Evolutionary conservation across 2,329 filamentous ascomycete genomes (phyloP), one percentile per base, ranked within the genome.

Genomic region (Trichoderma sp.): DNA sequence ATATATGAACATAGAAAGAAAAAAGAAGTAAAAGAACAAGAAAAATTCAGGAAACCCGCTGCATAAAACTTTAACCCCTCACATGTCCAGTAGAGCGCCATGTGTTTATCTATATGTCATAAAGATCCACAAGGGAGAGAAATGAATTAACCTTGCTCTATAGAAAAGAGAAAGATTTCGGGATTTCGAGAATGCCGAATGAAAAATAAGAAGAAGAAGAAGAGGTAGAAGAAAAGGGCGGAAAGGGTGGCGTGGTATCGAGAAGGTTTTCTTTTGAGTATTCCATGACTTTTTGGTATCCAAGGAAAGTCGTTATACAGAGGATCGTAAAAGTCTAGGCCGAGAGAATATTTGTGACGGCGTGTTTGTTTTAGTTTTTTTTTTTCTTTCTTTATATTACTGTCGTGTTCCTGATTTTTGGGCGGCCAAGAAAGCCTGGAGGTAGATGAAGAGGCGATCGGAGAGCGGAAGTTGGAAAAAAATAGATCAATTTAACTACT

Each of bases 51-150:
- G 24, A 59, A 74, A 43, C 40, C 75, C 75, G 72, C 74, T 74
- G 72, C 74, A 66, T 71, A 74, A 74, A 40, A 76, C 71, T 55
- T 37, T 55, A 66, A 66, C 63, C 63, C 63, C 63, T 66, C 63
- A 61, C 68, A 70, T 53, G 43, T n/a, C 19, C 40, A 43, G 40
- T 62, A 56, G 59, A 37, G 53, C 37, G 62, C 58, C 53, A 69
- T 62, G 49, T 65, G 68, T 24, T 61, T 68, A 53, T 56, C 55
- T 66, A 66, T 65, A 52, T 59, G 49, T 64, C 65, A 52, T 56
- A 66, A 67, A 55, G 21, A 63, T 62, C 49, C 70, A 55, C 56
- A 69, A 64, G 49, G 57, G 66, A 52, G 59, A 33, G 57, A 68
- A 67, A 65, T 55, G 37, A 71, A 65, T 70, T 56, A 56, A 71